These are phyloP conservation scores for Brassica carinata DNA, from an alignment of 345 rosid species.

Conservation along the genomic window DNA sequence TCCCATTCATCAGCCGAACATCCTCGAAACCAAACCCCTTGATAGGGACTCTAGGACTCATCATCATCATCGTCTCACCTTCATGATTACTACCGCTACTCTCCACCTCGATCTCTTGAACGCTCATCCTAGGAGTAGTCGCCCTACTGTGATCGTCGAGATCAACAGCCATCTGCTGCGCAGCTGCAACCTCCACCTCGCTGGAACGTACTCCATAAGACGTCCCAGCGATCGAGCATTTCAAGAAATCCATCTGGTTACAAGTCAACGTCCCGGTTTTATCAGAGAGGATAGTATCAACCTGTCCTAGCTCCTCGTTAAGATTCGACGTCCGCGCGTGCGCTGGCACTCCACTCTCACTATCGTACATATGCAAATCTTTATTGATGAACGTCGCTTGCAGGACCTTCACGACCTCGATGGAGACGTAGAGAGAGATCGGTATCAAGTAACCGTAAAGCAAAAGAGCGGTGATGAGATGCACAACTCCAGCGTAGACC, in stretches of 20 bases:
- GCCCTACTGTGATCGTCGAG: slow-evolving; percentile 55
- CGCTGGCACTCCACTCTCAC: slow-evolving; percentile 81
- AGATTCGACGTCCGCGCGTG: slow-evolving; percentile 94
- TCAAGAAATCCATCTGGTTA: slow-evolving; percentile 97
- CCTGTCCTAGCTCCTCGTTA: slow-evolving; percentile 97
- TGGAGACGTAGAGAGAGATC: slow-evolving; percentile 93
- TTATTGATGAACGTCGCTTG: slow-evolving; percentile 92
- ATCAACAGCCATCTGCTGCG: slow-evolving; percentile 81
- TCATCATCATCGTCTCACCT: slow-evolving; percentile 38
- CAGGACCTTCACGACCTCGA: slow-evolving; percentile 93
- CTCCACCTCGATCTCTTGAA: slow-evolving; percentile 76
- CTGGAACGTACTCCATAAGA: slow-evolving; percentile 72
- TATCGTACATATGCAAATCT: slow-evolving; percentile 86
- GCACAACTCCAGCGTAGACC: slow-evolving; percentile 66
- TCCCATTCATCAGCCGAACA: slow-evolving; percentile 70
- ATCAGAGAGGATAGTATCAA: slow-evolving; percentile 95
- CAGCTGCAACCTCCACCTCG: slow-evolving; percentile 94
- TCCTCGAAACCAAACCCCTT: slow-evolving; percentile 95
- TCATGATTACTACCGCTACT: slow-evolving; percentile 53
- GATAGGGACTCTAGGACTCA: slow-evolving; percentile 47
- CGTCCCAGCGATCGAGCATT: slow-evolving; percentile 91
- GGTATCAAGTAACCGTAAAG: slow-evolving; percentile 97
- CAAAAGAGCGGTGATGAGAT: slow-evolving; percentile 89
- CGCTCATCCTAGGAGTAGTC: slow-evolving; percentile 40
- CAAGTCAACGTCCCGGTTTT: slow-evolving; percentile 98